Percentiles rank a stretch among this genome's conserved stretches.
These are phyloP conservation scores for Fusarium fracticaudum DNA, from an alignment of 2,329 filamentous ascomycete genomes.

Conservation along the genomic window DNA sequence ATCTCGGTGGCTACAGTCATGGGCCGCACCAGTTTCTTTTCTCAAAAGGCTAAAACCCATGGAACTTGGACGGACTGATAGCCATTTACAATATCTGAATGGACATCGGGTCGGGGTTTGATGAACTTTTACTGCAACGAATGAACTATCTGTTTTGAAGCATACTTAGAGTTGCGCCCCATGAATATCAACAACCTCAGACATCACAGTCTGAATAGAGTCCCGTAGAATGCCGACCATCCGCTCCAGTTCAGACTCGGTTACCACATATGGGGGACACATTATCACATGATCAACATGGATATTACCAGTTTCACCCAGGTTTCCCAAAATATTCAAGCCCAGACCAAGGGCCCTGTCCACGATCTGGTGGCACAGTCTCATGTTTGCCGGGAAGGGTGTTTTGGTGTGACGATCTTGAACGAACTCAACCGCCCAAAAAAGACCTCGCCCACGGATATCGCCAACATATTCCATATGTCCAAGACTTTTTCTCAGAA, in stretches of 20 bases:
- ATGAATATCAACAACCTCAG: not conserved
- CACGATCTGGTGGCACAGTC: not conserved
- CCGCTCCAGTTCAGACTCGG: not conserved
- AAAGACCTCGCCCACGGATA: constrained; percentile 1
- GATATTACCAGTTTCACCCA: not conserved
- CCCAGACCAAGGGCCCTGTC: not conserved
- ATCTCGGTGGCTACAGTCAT: not conserved
- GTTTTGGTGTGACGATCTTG: not conserved
- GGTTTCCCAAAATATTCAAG: not conserved
- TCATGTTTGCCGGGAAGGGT: not conserved
- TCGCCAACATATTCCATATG: not conserved
- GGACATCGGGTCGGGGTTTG: not conserved
- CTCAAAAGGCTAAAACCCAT: not conserved
- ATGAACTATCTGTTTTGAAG: not conserved
- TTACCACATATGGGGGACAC: not conserved
- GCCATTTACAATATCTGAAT: not conserved
- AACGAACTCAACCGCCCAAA: constrained; percentile 4
- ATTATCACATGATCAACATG: constrained; percentile 3
- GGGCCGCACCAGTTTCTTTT: not conserved
- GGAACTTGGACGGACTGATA: not conserved
- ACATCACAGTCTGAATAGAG: not conserved
- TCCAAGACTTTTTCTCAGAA: not conserved
- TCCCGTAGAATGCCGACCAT: not conserved
- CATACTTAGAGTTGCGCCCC: not conserved
- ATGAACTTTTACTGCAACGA: not conserved